A percentile compares a stretch with the other conserved stretches of the same genome.
phyloP scores from a whole-genome alignment of 169 alveolate genomes.

The Fabrea salina region DNA sequence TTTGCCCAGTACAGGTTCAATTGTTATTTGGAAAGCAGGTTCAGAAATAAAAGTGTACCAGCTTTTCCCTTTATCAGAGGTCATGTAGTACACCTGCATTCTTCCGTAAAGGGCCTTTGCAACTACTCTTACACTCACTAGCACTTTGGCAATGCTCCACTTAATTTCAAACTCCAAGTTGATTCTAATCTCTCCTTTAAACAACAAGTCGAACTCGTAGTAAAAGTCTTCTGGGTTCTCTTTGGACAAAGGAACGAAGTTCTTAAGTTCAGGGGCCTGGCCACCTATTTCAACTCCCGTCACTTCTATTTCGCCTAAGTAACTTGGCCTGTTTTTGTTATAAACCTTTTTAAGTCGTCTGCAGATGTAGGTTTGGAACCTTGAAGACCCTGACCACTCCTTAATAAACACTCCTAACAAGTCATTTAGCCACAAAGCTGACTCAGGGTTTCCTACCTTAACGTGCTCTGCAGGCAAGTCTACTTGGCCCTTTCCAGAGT shows the following conservation, averaged over 20 bases:
- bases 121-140: constrained; percentile 17
- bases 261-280: constrained; percentile 23
- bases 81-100: neutral
- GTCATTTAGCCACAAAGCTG: constrained; percentile 30
- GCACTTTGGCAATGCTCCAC: constrained; percentile 7
- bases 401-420: neutral
- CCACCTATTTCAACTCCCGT: neutral
- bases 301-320: constrained; percentile 21
- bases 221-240: constrained; percentile 18
- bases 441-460: constrained; percentile 18
- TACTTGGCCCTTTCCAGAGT: too few relatives aligned
- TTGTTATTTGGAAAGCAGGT: constrained; percentile 19
- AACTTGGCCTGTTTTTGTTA: constrained; percentile 3
- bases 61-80: neutral
- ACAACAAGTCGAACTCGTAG: constrained; percentile 31
- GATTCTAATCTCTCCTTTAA: constrained; percentile 13
- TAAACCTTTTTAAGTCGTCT: neutral
- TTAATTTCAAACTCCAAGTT: constrained; percentile 8
- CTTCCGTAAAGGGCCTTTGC: constrained; percentile 12
- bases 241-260: neutral
- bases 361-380: neutral
- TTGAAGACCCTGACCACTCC: constrained; percentile 24
- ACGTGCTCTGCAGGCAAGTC: neutral
- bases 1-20: constrained; percentile 32
- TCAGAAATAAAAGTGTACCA: constrained; percentile 29